A percentile compares a stretch with the other conserved stretches of the same genome.
phyloP scores from a whole-genome alignment of 2,329 filamentous ascomycete genomes.

The Neofusicoccum cordaticola region DNA sequence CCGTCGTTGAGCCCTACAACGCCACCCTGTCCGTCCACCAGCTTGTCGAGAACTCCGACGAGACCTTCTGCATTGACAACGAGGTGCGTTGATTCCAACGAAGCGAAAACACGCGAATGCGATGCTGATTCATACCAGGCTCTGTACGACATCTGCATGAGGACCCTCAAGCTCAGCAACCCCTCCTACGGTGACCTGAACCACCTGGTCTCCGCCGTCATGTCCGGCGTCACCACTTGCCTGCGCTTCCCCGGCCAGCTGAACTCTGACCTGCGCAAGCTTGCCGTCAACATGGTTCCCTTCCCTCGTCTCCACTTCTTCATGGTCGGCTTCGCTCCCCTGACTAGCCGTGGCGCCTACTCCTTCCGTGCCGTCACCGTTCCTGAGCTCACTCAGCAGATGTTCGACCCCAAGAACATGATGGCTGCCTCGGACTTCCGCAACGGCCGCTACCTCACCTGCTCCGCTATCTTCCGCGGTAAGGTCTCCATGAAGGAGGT shows the following conservation, averaged over 20 bases:
- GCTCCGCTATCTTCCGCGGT: slow-evolving; percentile 99
- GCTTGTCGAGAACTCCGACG: slow-evolving; percentile 99
- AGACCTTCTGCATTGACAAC: slow-evolving; percentile 99
- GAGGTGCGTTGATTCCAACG: slow-evolving; percentile 55
- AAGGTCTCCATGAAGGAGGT: slow-evolving; percentile 99
- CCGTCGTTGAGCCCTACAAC: slow-evolving; percentile 99
- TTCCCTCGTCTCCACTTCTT: slow-evolving; percentile 99
- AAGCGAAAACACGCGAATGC: slow-evolving; percentile 13
- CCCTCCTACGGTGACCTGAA: slow-evolving; percentile 99
- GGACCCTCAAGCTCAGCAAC: slow-evolving; percentile 97
- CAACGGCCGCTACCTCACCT: slow-evolving; percentile 98
- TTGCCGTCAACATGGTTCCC: slow-evolving; percentile 99
- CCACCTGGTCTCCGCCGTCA: slow-evolving; percentile 98
- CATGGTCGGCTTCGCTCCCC: slow-evolving; percentile 99
- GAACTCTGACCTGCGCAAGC: slow-evolving; percentile 99
- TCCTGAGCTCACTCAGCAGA: slow-evolving; percentile 98
- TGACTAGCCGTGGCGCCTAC: slow-evolving; percentile 88
- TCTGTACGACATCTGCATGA: slow-evolving; percentile 99
- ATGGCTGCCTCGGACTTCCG: slow-evolving; percentile 99
- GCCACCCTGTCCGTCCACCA: slow-evolving; percentile 98
- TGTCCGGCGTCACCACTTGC: slow-evolving; percentile 98
- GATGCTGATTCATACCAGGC: slow-evolving; percentile 50
- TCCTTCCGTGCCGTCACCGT: slow-evolving; percentile 98
- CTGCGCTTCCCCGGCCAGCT: slow-evolving; percentile 99
- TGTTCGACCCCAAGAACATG: slow-evolving; percentile 99